Evolutionary conservation across 495 filamentous ascomycete species (phyloP).

Genomic region (Lepidopterella palustris): DNA sequence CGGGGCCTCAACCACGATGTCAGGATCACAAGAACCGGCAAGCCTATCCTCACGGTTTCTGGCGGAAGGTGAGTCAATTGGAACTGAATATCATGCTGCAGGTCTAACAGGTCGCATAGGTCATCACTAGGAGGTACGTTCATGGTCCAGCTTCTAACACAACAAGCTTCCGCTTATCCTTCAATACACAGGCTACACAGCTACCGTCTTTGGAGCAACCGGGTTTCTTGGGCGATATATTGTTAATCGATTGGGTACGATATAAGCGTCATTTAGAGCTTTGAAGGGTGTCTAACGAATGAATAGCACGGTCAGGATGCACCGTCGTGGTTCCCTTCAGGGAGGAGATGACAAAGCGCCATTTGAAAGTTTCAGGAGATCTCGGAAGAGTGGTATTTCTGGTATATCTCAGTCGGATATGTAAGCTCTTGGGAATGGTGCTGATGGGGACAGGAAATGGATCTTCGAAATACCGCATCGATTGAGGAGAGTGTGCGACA

Average conservation of each 20-base stretch:
- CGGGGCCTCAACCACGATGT: slow-evolving; percentile 33
- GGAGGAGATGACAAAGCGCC: slow-evolving; percentile 95
- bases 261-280: not conserved
- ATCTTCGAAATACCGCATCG: slow-evolving; percentile 88
- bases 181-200: slow-evolving; percentile 65
- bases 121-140: slow-evolving; percentile 74
- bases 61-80: slow-evolving; percentile 34
- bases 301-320: slow-evolving; percentile 77
- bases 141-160: slow-evolving; percentile 22
- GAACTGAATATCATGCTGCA: not conserved
- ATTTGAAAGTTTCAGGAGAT: slow-evolving; percentile 92
- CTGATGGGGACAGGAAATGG: slow-evolving; percentile 61
- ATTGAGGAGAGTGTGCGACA: slow-evolving; percentile 96
- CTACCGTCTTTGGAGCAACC: slow-evolving; percentile 95
- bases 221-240: slow-evolving; percentile 96
- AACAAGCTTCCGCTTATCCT: slow-evolving; percentile 10
- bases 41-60: slow-evolving; percentile 39
- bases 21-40: slow-evolving; percentile 39
- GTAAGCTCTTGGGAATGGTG: not conserved
- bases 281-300: slow-evolving; percentile 8
- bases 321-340: slow-evolving; percentile 89
- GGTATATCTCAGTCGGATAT: slow-evolving; percentile 38
- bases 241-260: slow-evolving; percentile 85
- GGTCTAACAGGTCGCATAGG: slow-evolving; percentile 38
- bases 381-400: slow-evolving; percentile 82